Conservation (phyloP, 2,329 filamentous ascomycete species). For the Dactylonectria macrodidyma region DNA sequence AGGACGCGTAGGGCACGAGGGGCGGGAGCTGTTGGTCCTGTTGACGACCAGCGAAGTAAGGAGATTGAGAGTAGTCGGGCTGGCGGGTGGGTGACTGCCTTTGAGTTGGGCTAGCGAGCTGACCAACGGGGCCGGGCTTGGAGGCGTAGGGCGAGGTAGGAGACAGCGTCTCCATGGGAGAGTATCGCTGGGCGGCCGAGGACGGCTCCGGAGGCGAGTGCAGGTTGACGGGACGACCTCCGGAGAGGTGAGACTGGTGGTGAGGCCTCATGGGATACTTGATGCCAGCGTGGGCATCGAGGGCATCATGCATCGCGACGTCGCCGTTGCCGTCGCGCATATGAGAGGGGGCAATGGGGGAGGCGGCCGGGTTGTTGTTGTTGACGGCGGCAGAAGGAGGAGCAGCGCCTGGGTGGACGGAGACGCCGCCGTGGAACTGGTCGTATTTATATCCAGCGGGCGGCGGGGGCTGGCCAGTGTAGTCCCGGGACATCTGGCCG, state of each 20-base stretch:
- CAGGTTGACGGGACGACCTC: constrained; percentile 70
- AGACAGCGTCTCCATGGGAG: constrained; percentile 92
- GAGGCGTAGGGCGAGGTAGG: constrained; percentile 83
- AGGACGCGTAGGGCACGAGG: constrained; percentile 77
- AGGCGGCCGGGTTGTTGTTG: constrained; percentile 68
- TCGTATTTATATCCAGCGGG: constrained; percentile 77
- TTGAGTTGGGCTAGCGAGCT: constrained; percentile 69
- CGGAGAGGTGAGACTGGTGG: constrained; percentile 80
- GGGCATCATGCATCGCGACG: constrained; percentile 87
- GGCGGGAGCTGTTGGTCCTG: constrained; percentile 79
- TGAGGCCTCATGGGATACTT: constrained; percentile 88
- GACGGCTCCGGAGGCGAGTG: constrained; percentile 81
- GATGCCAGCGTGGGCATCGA: constrained; percentile 86
- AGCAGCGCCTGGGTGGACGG: constrained; percentile 49
- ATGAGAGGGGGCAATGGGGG: constrained; percentile 70
- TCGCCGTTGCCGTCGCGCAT: constrained; percentile 82
- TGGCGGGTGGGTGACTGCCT: constrained; percentile 86
- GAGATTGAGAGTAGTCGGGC: constrained; percentile 71
- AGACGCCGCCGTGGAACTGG: constrained; percentile 68
- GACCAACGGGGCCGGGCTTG: constrained; percentile 72
- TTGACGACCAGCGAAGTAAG: constrained; percentile 66
- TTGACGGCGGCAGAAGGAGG: constrained; percentile 51
- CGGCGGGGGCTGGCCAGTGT: constrained; percentile 56
- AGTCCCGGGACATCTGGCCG: constrained; percentile 64
- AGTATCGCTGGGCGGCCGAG: constrained; percentile 90